These are phyloP conservation scores for Vaccinium myrtillus DNA, from an alignment of 148 eudicot genomes.

Conservation along the genomic window DNA sequence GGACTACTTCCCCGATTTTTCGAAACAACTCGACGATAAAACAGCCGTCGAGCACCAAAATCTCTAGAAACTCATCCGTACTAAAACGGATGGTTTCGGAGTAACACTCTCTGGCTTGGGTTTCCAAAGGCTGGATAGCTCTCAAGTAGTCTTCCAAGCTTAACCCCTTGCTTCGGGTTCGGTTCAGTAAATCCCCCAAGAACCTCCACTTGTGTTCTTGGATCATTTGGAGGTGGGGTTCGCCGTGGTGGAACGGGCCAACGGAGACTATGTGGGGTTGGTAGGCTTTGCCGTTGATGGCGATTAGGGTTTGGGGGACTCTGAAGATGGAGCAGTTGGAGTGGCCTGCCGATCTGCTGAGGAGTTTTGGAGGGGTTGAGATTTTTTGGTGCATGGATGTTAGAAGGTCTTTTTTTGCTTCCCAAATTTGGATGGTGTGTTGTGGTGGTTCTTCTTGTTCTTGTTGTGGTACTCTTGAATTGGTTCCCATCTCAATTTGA, in stretches of 20 bases:
- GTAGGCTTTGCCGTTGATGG: constrained; percentile 49
- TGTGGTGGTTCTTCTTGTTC: constrained; percentile 16
- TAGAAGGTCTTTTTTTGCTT: constrained; percentile 28
- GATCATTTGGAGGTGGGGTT: constrained; percentile 51
- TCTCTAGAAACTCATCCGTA: constrained; percentile 43
- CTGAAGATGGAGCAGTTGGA: constrained; percentile 61
- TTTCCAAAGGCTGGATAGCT: constrained; percentile 46
- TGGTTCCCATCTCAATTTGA: constrained; percentile 10
- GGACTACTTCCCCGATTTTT: constrained; percentile 40
- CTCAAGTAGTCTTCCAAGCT: constrained; percentile 31
- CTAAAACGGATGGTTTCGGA: constrained; percentile 38
- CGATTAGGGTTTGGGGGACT: constrained; percentile 58
- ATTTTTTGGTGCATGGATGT: constrained; percentile 31
- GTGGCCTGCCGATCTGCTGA: constrained; percentile 58
- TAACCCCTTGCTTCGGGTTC: constrained; percentile 23
- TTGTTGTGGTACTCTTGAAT: not conserved
- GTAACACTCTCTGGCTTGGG: constrained; percentile 51
- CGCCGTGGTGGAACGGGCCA: constrained; percentile 70
- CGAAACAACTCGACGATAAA: constrained; percentile 72
- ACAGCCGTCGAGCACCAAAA: constrained; percentile 87
- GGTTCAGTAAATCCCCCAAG: constrained; percentile 35
- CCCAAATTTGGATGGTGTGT: constrained; percentile 26
- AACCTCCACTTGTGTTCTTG: constrained; percentile 79
- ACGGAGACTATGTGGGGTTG: constrained; percentile 66
- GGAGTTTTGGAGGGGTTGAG: constrained; percentile 41